These are phyloP conservation scores for Hypoxylon lienhwacheense DNA, from an alignment of 495 filamentous ascomycete species.

Conservation along the genomic window DNA sequence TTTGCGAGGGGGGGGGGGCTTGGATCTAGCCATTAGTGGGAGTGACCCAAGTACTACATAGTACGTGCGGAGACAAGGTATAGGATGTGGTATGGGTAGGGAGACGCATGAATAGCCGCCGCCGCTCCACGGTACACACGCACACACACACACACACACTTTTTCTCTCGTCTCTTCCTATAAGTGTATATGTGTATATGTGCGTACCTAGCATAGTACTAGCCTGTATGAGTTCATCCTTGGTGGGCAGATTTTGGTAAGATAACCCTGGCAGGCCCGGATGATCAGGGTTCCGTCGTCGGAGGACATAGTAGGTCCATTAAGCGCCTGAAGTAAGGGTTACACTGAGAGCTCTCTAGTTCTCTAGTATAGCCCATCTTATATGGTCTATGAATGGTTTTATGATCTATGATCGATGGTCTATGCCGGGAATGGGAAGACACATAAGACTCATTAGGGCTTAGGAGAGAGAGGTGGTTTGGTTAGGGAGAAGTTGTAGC, in stretches of 20 bases:
- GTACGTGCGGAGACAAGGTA: constrained; percentile 20
- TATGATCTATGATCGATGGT: no score
- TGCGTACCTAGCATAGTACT: no score
- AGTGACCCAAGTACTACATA: constrained; percentile 28
- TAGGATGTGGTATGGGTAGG: no score
- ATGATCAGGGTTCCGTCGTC: constrained; percentile 13
- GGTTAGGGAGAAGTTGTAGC: constrained; percentile 17
- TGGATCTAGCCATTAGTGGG: constrained; percentile 26
- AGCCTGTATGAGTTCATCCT: constrained; percentile 11
- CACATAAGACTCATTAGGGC: constrained; percentile 20
- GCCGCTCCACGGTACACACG: constrained; percentile 10
- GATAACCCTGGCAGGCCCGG: constrained; percentile 21
- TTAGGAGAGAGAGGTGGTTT: constrained; percentile 7
- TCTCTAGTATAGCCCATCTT: no score
- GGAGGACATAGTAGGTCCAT: constrained; percentile 7
- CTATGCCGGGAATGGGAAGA: constrained; percentile 16
- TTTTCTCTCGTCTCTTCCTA: no score
- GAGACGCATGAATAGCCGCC: constrained; percentile 34
- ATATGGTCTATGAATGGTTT: no score
- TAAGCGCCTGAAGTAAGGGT: constrained; percentile 29
- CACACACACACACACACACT: no score
- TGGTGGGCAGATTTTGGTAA: constrained; percentile 24
- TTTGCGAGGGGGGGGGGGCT: constrained; percentile 20
- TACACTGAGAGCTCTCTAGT: constrained; percentile 15
- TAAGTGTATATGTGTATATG: background rate